These are phyloP conservation scores for Plectranthus barbatus DNA, from an alignment of 257 asterid genomes.

Conservation along the genomic window DNA sequence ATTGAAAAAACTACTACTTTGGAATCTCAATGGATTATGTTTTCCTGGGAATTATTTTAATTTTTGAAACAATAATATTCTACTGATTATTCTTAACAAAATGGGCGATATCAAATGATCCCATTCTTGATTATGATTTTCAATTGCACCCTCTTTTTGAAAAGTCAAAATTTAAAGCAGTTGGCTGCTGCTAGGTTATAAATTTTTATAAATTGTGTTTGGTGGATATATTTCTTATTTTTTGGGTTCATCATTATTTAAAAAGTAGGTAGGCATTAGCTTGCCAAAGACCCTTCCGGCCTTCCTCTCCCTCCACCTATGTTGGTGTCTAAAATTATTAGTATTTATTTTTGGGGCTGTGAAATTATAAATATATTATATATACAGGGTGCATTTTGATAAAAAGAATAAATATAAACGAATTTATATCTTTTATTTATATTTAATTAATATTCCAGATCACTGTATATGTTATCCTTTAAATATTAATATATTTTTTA, in stretches of 20 bases:
- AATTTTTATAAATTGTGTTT: background rate
- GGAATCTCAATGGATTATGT: no score
- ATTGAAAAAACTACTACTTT: no score
- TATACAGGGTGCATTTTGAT: no score
- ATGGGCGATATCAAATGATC: background rate
- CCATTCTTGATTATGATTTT: background rate
- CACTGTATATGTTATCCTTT: no score
- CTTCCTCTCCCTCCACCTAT: no score
- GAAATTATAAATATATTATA: no score
- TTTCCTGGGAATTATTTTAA: background rate
- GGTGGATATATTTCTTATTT: background rate
- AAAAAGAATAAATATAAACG: no score
- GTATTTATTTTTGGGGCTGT: no score
- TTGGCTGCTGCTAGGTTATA: conserved; percentile 19
- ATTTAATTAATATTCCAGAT: no score
- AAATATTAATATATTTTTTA: no score
- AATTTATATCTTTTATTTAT: no score
- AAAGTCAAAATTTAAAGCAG: conserved; percentile 26
- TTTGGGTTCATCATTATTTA: conserved; percentile 8
- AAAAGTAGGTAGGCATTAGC: conserved; percentile 16
- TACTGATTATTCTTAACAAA: background rate
- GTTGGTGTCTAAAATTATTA: no score
- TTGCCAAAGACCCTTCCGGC: background rate
- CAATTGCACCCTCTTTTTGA: background rate
- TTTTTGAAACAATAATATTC: background rate